A percentile compares a stretch with the other conserved stretches of the same genome.
Evolutionary conservation across 768 basidiomycete genomes (phyloP).

Genomic region (Xanthoconium stramineum): DNA sequence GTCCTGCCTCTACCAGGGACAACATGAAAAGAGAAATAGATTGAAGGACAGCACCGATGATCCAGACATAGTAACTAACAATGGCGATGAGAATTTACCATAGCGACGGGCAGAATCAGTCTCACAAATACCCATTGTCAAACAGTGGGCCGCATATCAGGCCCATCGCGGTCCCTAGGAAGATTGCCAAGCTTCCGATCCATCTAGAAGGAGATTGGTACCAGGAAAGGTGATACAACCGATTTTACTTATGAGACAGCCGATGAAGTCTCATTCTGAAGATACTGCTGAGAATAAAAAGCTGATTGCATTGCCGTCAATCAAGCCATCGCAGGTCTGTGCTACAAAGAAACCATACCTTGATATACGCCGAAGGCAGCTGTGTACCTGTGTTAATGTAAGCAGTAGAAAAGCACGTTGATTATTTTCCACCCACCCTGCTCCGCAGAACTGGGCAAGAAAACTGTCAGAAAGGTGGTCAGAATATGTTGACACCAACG

Average conservation of each 20-base stretch:
- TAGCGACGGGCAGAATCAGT: too few species aligned
- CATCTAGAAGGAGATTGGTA: conserved; percentile 13
- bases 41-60: conserved; percentile 26
- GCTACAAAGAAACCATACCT: conserved; percentile 1
- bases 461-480: conserved; percentile 17
- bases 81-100: not conserved
- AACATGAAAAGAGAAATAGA: conserved; percentile 37
- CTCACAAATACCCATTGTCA: conserved; percentile 30
- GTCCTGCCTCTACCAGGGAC: conserved; percentile 33
- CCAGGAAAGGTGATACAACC: too few species aligned
- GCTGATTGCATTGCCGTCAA: conserved; percentile 1
- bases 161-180: conserved; percentile 20
- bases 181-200: conserved; percentile 22
- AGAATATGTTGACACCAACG: not conserved
- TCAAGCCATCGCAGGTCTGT: not conserved
- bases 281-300: conserved; percentile 20
- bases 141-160: conserved; percentile 25
- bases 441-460: conserved; percentile 26
- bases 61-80: conserved; percentile 14
- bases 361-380: conserved; percentile 29
- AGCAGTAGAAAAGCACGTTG: not conserved
- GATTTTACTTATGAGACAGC: conserved; percentile 20
- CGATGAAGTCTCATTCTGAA: conserved; percentile 21
- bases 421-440: conserved; percentile 13
- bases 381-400: conserved; percentile 11